A percentile compares a stretch with the other conserved stretches of the same genome.
Conservation (phyloP, 331 rosid genomes). For the Malus hybrid region DNA sequence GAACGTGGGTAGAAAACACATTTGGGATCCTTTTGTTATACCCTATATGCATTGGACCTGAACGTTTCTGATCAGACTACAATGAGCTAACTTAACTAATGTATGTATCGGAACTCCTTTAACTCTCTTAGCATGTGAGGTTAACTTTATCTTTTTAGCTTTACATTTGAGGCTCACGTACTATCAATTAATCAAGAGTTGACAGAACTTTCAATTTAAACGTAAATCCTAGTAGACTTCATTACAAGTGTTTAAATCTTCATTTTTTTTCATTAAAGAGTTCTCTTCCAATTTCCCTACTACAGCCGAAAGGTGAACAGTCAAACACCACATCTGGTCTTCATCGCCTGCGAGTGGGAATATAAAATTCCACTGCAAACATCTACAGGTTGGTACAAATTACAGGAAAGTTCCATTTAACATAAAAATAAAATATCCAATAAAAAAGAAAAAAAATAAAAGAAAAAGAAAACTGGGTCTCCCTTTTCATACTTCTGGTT, state of each 20-base stretch:
- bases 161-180: no score
- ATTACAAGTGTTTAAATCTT: no score
- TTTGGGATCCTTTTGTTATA: no score
- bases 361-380: constrained; percentile 4
- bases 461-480: neutral
- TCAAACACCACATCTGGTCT: constrained; percentile 20
- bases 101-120: accelerated
- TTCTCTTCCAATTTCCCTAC: neutral
- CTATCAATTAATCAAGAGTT: no score
- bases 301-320: neutral
- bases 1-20: no score
- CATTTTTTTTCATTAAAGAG: no score
- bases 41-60: no score
- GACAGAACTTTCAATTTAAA: no score
- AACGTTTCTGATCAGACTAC: accelerated
- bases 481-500: constrained; percentile 14
- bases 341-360: constrained; percentile 5
- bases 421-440: neutral
- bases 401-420: neutral
- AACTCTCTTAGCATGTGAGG: no score
- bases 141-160: no score
- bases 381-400: neutral
- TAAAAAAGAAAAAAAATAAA: neutral
- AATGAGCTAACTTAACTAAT: no score
- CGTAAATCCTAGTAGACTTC: no score